Evolutionary conservation across 164 flowering plant genomes (phyloP).

Genomic region (Umbellularia californica): DNA sequence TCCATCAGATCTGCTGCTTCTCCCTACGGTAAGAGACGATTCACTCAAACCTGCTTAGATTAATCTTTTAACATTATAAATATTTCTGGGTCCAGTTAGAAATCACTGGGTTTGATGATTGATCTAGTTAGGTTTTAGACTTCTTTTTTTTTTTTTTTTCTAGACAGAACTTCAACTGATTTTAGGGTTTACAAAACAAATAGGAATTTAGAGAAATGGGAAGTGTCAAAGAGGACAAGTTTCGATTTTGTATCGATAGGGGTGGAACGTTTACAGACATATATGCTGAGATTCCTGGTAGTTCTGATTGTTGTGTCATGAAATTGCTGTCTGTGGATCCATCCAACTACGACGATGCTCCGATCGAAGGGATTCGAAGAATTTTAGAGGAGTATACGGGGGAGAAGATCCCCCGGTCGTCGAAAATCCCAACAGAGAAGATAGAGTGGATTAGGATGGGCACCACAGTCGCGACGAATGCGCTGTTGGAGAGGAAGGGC

Average conservation of each 20-base stretch:
- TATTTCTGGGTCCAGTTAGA: neutral
- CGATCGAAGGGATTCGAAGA: conserved; percentile 90
- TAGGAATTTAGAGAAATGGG: conserved; percentile 31
- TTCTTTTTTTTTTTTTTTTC: no score
- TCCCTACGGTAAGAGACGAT: no score
- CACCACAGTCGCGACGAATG: conserved; percentile 97
- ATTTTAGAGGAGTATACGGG: conserved; percentile 79
- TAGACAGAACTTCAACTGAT: no score
- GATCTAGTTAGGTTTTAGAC: neutral
- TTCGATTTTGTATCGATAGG: conserved; percentile 80
- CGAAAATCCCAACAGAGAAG: conserved; percentile 80
- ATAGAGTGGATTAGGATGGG: conserved; percentile 99
- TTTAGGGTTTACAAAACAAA: no score
- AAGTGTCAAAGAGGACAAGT: conserved; percentile 35
- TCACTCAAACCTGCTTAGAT: no score
- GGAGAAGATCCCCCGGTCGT: conserved; percentile 58
- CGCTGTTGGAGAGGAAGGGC: conserved; percentile 89
- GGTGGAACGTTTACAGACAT: conserved; percentile 99
- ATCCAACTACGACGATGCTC: conserved; percentile 92
- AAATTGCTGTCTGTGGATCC: conserved; percentile 95
- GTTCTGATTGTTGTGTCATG: conserved; percentile 59
- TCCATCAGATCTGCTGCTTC: no score
- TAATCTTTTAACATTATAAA: no score
- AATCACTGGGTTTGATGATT: neutral
- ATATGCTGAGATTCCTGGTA: conserved; percentile 88